Base-by-base conservation (phyloP, 768 basidiomycete species). In the Leccinum arenicola region DNA sequence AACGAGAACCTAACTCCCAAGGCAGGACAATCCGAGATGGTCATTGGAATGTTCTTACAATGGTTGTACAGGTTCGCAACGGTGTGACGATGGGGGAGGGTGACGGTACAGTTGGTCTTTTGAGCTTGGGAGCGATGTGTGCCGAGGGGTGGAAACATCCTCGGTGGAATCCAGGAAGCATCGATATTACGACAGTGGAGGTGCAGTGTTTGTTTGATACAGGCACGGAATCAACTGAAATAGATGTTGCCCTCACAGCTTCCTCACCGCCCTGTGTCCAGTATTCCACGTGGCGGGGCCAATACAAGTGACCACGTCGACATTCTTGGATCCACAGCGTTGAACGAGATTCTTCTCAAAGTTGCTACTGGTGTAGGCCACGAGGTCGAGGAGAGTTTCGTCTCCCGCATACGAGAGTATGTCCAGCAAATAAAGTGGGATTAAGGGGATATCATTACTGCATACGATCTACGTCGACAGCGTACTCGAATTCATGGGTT, bases 121-220 rank as follows among this genome's bases (percentile, higher is more conserved):
- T 95, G 35, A 92, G 90, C 64, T 78, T 95, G 55, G 96, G 95
- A 15, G 86, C 91, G n/a, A 97, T 98, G 94, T 98, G 96, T 67
- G 87, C 90, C 11, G 93, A 94, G 68, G 96, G 95, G 7, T 97
- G 95, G 96, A 91, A 90, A 72, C 79, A 86, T 57, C 81, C 81
- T 61, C 79, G 87, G 55, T 98, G 93, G 93, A 98, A 98, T 73
- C 96, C 96, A 1, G 89, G 85, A 12, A 82, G 88, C n/a, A 93
- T 97, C 69, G 82, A 85, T 65, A 76, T 98, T 51, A 84, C 86
- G 25, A 96, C 95, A 15, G 85, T 95, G 57, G 93, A 95, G 84
- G 90, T 94, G 65, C 62, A 77, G 64, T 6, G 51, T 55, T 50
- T 38, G 31, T 43, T n/a, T 40, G 48, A 40, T 51, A 38, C 59